Evolutionary conservation across 805 yeast species (phyloP).

Genomic region (Nakazawaea peltata): DNA sequence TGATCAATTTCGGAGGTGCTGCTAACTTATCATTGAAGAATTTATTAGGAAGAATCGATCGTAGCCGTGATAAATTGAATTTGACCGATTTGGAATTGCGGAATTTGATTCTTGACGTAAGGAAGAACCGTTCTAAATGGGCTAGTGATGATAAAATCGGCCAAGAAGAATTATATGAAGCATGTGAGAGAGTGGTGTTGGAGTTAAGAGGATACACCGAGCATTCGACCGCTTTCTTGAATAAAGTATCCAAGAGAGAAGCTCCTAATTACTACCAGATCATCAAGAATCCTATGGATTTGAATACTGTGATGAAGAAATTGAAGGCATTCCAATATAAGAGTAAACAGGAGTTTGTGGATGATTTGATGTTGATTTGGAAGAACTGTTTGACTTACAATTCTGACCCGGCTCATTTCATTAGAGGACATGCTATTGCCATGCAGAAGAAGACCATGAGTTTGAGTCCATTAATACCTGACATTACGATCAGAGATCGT

Average conservation of each 20-base stretch:
- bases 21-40: slow-evolving; percentile 76
- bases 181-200: slow-evolving; percentile 89
- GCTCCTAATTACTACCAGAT: slow-evolving; percentile 94
- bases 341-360: slow-evolving; percentile 86
- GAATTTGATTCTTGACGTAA: slow-evolving; percentile 80
- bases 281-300: slow-evolving; percentile 92
- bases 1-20: slow-evolving; percentile 44
- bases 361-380: slow-evolving; percentile 93
- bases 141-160: slow-evolving; percentile 93
- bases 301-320: slow-evolving; percentile 89
- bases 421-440: slow-evolving; percentile 87
- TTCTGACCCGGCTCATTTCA: slow-evolving; percentile 88
- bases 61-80: slow-evolving; percentile 63
- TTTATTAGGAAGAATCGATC: slow-evolving; percentile 69
- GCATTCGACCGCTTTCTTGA: slow-evolving; percentile 92
- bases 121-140: slow-evolving; percentile 96
- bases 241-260: slow-evolving; percentile 94
- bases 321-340: slow-evolving; percentile 74
- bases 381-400: slow-evolving; percentile 87
- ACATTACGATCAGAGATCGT: slow-evolving; percentile 67
- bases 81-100: slow-evolving; percentile 79
- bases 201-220: slow-evolving; percentile 90
- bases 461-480: slow-evolving; percentile 81
- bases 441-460: slow-evolving; percentile 86
- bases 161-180: slow-evolving; percentile 95